Evolutionary conservation across 2,329 filamentous ascomycete species (phyloP), one percentile per base, ranked within the genome.

Genomic region (Fusarium tuaranense): DNA sequence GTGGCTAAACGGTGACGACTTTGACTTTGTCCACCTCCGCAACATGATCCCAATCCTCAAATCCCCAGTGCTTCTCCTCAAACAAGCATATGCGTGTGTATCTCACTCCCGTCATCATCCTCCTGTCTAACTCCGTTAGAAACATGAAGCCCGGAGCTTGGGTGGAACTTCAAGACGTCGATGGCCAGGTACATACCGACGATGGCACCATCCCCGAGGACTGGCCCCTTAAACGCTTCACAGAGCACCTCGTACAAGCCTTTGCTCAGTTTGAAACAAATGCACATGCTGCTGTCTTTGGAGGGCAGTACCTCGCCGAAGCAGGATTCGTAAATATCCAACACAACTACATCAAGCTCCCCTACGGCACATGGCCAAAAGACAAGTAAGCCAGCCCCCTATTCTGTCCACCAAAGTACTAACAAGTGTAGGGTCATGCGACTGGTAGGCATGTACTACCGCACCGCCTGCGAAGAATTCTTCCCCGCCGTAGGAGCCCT

Each of bases 11-110:
- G 81, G 82, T 2, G 79, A 87, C 58, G 77, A 86, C 76, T 87
- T 91, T 76, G 90, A 92, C 80, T 87, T 88, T 70, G 87, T 92
- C 63, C 91, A 92, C 79, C 87, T 88, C 1, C 86, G 88, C 9
- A 79, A 90, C 75, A 85, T 93, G 82, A 84, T 86, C 14, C 82
- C 83, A 0, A 81, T 85, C 2, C 74, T 82, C 12, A 82, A 83
- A 44, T 80, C 78, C 0, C 81, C 81, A 0, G 79, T 82, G 1
- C 63, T 32, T 1, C 68, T 82, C 0, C 70, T 82, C 12, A 79
- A 77, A 30, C 81, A 82, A 65, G 74, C 76, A 27, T 81, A 78
- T n/a, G 72, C 76, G 81, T 81, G 68, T n/a, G 76, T n/a, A 55
- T 20, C 51, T 27, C 3, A 10, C 16, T 7, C 9, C 16, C 87